A percentile compares a stretch with the other conserved stretches of the same genome.
Evolutionary conservation across 176 grass and related monocot genomes (phyloP).

Genomic region (Oryza coarctata): DNA sequence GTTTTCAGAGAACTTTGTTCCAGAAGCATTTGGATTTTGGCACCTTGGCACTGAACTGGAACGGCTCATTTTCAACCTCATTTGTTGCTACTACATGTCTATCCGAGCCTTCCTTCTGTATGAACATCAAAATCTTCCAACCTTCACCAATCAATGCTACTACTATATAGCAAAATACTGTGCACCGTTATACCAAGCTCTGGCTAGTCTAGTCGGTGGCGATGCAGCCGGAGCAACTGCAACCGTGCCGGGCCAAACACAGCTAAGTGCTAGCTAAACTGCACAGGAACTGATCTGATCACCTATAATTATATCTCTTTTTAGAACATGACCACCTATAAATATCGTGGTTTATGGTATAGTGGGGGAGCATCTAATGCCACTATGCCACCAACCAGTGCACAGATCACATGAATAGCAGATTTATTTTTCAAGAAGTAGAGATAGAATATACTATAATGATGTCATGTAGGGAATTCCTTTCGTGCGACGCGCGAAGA

Average conservation of each 20-base stretch:
- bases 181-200: neutral
- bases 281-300: neutral
- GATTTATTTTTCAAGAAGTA: neutral
- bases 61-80: neutral
- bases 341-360: neutral
- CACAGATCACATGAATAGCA: neutral
- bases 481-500: no score
- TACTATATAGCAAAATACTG: neutral
- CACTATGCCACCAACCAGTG: conserved; percentile 17
- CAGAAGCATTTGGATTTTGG: neutral
- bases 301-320: neutral
- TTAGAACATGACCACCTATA: neutral
- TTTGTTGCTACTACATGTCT: neutral
- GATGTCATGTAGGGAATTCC: no score
- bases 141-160: conserved; percentile 5
- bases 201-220: conserved; percentile 17
- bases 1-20: conserved; percentile 4
- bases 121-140: neutral
- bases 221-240: conserved; percentile 1
- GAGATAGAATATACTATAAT: neutral
- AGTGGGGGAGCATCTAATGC: neutral
- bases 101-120: neutral
- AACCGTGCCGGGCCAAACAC: conserved; percentile 7
- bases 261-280: conserved; percentile 27
- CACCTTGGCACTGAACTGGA: neutral